phyloP scores from a whole-genome alignment of 257 asterid genomes.

The Jasminum sambac region DNA sequence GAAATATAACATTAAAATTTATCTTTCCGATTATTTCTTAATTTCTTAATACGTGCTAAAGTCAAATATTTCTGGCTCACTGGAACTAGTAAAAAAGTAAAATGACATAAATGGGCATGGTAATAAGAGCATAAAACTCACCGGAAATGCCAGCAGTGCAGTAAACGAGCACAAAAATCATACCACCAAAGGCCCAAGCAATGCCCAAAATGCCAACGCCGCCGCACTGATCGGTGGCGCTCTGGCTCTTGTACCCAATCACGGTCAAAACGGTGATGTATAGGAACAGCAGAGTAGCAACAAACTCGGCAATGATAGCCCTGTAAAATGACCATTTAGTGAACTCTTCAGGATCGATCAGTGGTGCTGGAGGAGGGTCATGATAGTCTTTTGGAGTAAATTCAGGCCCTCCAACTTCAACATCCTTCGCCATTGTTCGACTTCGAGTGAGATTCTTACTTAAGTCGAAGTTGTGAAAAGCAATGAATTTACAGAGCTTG shows the following conservation, averaged over 20 bases:
- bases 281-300: conserved; percentile 31
- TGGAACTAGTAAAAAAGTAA: too few relatives aligned
- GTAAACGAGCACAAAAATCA: conserved; percentile 41
- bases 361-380: conserved; percentile 39
- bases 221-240: conserved; percentile 33
- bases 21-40: too few relatives aligned
- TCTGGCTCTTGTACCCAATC: conserved; percentile 36
- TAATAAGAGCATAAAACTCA: background rate
- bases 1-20: too few relatives aligned
- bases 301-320: conserved; percentile 36
- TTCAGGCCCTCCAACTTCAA: conserved; percentile 29
- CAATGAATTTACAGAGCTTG: background rate
- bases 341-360: conserved; percentile 33
- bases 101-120: too few relatives aligned
- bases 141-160: conserved; percentile 53
- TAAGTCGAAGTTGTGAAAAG: background rate
- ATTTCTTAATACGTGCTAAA: too few relatives aligned
- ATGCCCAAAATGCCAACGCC: conserved; percentile 41
- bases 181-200: conserved; percentile 46
- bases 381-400: conserved; percentile 33
- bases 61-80: too few relatives aligned
- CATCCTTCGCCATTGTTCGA: conserved; percentile 27
- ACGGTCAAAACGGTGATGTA: conserved; percentile 38
- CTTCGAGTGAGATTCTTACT: too few relatives aligned
- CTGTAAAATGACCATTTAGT: conserved; percentile 36